These are phyloP conservation scores for Keqinozyma sinolaborantium DNA, from an alignment of 1,139 yeast species.

Conservation along the genomic window DNA sequence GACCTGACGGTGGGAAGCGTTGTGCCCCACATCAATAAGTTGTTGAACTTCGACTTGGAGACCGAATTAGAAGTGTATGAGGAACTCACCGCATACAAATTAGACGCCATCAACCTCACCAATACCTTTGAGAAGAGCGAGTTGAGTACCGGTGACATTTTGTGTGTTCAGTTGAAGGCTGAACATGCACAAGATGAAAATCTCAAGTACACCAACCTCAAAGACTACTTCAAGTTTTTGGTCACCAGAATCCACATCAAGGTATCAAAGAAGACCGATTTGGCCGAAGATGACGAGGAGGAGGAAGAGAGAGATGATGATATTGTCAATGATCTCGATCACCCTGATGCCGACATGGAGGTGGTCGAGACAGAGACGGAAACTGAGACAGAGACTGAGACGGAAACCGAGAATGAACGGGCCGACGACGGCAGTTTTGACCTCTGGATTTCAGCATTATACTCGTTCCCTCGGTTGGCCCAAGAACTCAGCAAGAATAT, in stretches of 20 bases:
- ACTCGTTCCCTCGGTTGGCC: slow-evolving; percentile 58
- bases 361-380: slow-evolving; percentile 9
- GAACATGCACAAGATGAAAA: slow-evolving; percentile 16
- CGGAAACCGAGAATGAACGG: slow-evolving; percentile 13
- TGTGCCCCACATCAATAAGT: slow-evolving; percentile 35
- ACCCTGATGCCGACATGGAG: slow-evolving; percentile 13
- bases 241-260: slow-evolving; percentile 62
- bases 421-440: slow-evolving; percentile 36
- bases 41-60: slow-evolving; percentile 44
- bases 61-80: slow-evolving; percentile 52
- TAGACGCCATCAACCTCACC: slow-evolving; percentile 45
- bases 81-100: slow-evolving; percentile 64
- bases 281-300: slow-evolving; percentile 50
- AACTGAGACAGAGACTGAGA: slow-evolving; percentile 18
- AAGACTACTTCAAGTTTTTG: slow-evolving; percentile 60
- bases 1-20: slow-evolving; percentile 45
- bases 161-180: slow-evolving; percentile 50
- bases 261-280: slow-evolving; percentile 22
- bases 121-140: slow-evolving; percentile 62
- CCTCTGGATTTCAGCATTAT: slow-evolving; percentile 67
- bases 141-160: slow-evolving; percentile 74
- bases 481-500: slow-evolving; percentile 53
- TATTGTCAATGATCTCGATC: slow-evolving; percentile 5
- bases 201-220: slow-evolving; percentile 27
- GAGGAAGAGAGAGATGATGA: slow-evolving; percentile 15